Percentiles rank a stretch among this genome's conserved stretches.
Conservation (phyloP, 2,329 filamentous ascomycete genomes). For the Xylaria sp. region DNA sequence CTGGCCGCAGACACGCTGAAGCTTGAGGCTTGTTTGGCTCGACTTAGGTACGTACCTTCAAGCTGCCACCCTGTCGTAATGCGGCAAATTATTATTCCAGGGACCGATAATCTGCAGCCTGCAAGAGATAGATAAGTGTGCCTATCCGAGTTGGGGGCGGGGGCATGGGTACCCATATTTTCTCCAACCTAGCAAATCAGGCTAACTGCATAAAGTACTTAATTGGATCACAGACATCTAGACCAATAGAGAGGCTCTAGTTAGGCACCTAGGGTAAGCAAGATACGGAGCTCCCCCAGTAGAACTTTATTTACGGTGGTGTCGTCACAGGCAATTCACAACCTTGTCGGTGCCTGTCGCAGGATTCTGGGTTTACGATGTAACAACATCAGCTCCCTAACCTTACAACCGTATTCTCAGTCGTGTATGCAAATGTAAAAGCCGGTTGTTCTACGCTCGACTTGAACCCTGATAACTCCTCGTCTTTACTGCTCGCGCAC, state of each 20-base stretch:
- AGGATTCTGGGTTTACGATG: conserved; percentile 14
- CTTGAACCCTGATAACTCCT: background rate
- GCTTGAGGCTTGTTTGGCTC: background rate
- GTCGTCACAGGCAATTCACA: conserved; percentile 33
- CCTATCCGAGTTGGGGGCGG: background rate
- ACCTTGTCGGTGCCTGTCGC: background rate
- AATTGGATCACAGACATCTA: background rate
- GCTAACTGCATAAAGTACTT: background rate
- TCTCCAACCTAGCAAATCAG: conserved; percentile 1
- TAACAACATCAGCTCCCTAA: conserved; percentile 10
- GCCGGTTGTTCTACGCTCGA: background rate
- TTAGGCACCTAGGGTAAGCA: background rate
- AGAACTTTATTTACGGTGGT: conserved; percentile 26
- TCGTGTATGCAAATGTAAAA: conserved; percentile 10
- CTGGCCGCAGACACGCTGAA: conserved; percentile 41
- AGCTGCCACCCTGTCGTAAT: conserved; percentile 36
- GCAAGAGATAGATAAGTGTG: background rate
- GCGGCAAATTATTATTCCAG: conserved; percentile 35
- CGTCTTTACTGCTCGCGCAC: background rate
- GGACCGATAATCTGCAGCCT: background rate
- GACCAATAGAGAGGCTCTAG: background rate
- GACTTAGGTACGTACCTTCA: background rate
- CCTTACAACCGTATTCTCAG: background rate
- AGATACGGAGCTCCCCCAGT: conserved; percentile 13
- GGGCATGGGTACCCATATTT: background rate